These are phyloP conservation scores for Colletotrichum graminicola DNA, from an alignment of 2,329 filamentous ascomycete genomes.

Conservation along the genomic window DNA sequence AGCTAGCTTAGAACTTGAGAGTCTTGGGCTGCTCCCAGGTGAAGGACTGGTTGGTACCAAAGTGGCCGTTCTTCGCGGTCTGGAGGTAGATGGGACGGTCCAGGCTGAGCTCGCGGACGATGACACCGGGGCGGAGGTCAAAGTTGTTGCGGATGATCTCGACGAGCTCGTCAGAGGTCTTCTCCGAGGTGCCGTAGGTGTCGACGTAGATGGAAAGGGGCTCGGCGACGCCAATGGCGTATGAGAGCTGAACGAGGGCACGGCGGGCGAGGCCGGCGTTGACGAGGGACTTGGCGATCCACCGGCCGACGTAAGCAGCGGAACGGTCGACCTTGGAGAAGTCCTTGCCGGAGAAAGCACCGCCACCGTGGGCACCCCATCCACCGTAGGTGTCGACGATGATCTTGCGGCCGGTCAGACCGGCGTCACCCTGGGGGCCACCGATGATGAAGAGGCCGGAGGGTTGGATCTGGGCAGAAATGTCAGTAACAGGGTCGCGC, in stretches of 20 bases:
- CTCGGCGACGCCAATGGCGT: slow-evolving; percentile 99
- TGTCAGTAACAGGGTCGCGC: slow-evolving; percentile 49
- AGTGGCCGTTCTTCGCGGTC: slow-evolving; percentile 99
- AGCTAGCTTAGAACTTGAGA: slow-evolving; percentile 82
- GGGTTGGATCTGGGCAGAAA: slow-evolving; percentile 79
- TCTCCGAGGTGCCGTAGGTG: slow-evolving; percentile 93
- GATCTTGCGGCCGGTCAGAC: slow-evolving; percentile 99
- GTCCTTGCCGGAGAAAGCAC: slow-evolving; percentile 99
- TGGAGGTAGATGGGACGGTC: slow-evolving; percentile 97
- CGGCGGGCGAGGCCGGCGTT: slow-evolving; percentile 89
- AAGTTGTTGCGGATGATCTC: slow-evolving; percentile 97
- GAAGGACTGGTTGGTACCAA: slow-evolving; percentile 96
- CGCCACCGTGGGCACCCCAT: slow-evolving; percentile 99
- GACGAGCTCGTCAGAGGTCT: slow-evolving; percentile 92
- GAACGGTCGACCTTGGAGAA: slow-evolving; percentile 99
- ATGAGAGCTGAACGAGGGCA: slow-evolving; percentile 96
- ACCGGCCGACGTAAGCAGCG: slow-evolving; percentile 95
- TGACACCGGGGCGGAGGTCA: slow-evolving; percentile 97
- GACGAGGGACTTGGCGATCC: slow-evolving; percentile 99
- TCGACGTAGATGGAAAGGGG: slow-evolving; percentile 98
- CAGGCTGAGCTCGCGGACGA: slow-evolving; percentile 96
- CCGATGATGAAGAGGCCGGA: slow-evolving; percentile 99
- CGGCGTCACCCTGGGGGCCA: slow-evolving; percentile 98
- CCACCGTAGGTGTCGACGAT: slow-evolving; percentile 99
- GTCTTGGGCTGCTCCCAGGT: slow-evolving; percentile 98